Base-by-base conservation (phyloP, 192 early-diverging fungal species). In the Mortierella claussenii region DNA sequence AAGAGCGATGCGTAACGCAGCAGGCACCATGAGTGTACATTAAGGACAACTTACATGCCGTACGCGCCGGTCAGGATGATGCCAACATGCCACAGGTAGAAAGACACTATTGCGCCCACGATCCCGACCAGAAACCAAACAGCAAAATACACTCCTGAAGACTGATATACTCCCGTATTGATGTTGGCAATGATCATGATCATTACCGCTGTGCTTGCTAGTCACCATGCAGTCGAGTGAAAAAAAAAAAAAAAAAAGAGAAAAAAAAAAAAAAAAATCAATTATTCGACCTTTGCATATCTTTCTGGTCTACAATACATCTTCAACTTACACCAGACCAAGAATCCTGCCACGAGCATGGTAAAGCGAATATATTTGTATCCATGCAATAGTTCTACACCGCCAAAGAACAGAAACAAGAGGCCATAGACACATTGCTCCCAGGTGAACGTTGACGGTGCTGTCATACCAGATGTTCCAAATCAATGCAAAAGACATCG, bases 341-440 rank as follows among this genome's bases (percentile, higher is more conserved):
- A 48, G 55, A 69, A 81, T 45, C 80, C 73, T 42, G 65, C 69
- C 32, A 81, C 27, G 17, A 81, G 62, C 66, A 81, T 70, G 0
- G 80, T 81, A 21, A 81, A 60, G 32, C 80, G 80, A 59, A 81
- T 81, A 51, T 78, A 78, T 27, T 78, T 76, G 65, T 81, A 81
- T 48, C 80, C 80, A 37, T 71, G 68, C 11, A 81, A 47, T 8
- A 78, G 63, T 30, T 81, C 80, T 8, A 81, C 32, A 12, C 34
- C 54, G 17, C 80, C 80, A 30, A 78, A 56, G 4, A 52, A 54
- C 9, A 81, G 55, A 52, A 70, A 81, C 33, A 81, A 42, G 27
- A 78, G 8, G 11, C 80, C 80, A 49, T 81, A 81, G 30, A 81
- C 21, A 18, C 68, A 26, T 32, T 68, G 61, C 23, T 70, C 67